A percentile compares a stretch with the other conserved stretches of the same genome.
phyloP scores from a whole-genome alignment of 2,329 filamentous ascomycete genomes.

The Arthrobotrys megalospora region DNA sequence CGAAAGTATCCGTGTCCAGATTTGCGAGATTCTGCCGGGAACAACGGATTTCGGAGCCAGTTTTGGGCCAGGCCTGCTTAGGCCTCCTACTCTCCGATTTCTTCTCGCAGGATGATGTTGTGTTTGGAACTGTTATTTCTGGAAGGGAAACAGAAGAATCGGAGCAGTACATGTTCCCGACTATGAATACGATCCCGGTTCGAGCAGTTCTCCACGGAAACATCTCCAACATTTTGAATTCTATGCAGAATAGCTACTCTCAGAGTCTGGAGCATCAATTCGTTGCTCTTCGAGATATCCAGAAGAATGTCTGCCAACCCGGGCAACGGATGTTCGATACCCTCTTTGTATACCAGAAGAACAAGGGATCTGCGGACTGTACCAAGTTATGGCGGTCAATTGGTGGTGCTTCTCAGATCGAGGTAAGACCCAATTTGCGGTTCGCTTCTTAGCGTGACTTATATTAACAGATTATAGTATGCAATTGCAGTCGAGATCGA shows the following conservation, averaged over 20 bases:
- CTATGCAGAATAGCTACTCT: conserved; percentile 80
- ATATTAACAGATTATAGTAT: conserved; percentile 44
- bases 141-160: conserved; percentile 83
- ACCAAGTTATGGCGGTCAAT: conserved; percentile 75
- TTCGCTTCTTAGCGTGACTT: conserved; percentile 78
- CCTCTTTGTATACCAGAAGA: conserved; percentile 77
- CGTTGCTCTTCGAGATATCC: conserved; percentile 81
- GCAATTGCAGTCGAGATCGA: conserved; percentile 78
- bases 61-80: conserved; percentile 83
- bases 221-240: conserved; percentile 75
- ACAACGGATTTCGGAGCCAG: conserved; percentile 80
- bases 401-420: conserved; percentile 77
- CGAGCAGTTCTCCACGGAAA: conserved; percentile 81
- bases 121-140: conserved; percentile 86
- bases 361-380: conserved; percentile 65
- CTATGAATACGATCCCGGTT: conserved; percentile 90
- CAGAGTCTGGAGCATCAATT: conserved; percentile 80
- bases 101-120: conserved; percentile 78
- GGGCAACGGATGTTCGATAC: conserved; percentile 74
- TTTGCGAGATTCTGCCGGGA: conserved; percentile 76
- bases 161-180: conserved; percentile 82
- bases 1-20: conserved; percentile 60
- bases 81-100: conserved; percentile 78
- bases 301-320: conserved; percentile 70
- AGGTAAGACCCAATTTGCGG: conserved; percentile 67